Base-by-base conservation (phyloP, 2,329 filamentous ascomycete genomes). In the Stemphylium vesicarium region DNA sequence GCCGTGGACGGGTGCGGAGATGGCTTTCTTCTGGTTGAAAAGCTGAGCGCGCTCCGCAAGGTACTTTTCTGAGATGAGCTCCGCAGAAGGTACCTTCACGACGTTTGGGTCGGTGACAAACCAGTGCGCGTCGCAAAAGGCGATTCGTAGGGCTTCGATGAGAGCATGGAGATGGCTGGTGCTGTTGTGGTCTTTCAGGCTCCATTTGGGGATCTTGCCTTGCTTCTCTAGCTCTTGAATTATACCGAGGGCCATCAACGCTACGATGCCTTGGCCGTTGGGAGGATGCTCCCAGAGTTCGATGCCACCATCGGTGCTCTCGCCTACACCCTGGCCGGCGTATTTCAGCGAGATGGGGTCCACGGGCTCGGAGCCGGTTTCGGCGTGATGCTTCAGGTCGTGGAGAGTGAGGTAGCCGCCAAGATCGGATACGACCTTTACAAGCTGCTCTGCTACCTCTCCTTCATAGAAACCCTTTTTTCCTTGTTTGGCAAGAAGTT, bases 211-310 rank as follows among this genome's bases (percentile, higher is more conserved):
- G 55, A 98, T 92, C 66, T 86, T 86, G 35, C 88, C 89, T 13
- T 83, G 80, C 55, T 86, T 85, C 75, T 96, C 91, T 1, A 98
- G 83, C 71, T 93, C 87, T 73, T 97, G 88, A 43, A 99, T 81
- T 62, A 98, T 96, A 1, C 95, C 95, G 0, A 99, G 81, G 0
- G 95, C 91, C 88, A 98, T 96, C 29, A 98, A 80, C 0, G 95
- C 95, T 2, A 98, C 91, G 61, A 98, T 93, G 1, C 95, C 95
- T 77, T 98, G 95, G 0, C 95, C 93, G 68, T 98, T 98, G 8
- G 95, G 95, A 32, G 94, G 93, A 72, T 98, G 94, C 71, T 99
- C 95, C 94, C 94, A 98, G 0, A 99, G 80, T 70, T 96, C 88
- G 37, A 97, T 83, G 9, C 87, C 86, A 11, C 81, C 79, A 20